A percentile compares a stretch with the other conserved stretches of the same genome.
These are phyloP conservation scores for Tephrocybe sp. DNA, from an alignment of 768 basidiomycete species.

Conservation along the genomic window DNA sequence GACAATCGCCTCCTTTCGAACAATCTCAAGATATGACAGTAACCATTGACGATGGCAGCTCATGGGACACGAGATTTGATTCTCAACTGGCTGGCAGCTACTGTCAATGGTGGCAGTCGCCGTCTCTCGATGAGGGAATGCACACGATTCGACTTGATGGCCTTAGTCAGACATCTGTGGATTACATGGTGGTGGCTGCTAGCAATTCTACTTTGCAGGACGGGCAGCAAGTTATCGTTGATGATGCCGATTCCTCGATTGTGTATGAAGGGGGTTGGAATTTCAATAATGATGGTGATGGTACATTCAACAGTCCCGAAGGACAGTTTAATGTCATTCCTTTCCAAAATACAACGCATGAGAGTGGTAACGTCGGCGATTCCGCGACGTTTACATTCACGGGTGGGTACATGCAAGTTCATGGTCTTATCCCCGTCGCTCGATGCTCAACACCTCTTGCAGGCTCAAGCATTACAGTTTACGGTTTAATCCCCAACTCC, in stretches of 20 bases:
- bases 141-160: not conserved
- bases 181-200: not conserved
- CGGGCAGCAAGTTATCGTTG: constrained; percentile 5
- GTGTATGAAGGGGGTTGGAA: not conserved
- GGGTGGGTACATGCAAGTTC: not conserved
- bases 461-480: not conserved
- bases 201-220: not conserved
- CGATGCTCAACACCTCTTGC: too few relatives aligned
- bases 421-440: not conserved
- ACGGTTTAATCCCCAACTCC: not conserved
- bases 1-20: not conserved
- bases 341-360: constrained; percentile 6
- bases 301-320: too few relatives aligned
- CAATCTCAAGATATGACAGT: not conserved
- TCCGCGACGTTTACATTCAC: not conserved
- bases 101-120: constrained; percentile 8
- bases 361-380: not conserved
- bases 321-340: not conserved
- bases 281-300: too few relatives aligned
- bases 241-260: not conserved
- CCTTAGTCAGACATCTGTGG: not conserved
- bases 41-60: not conserved
- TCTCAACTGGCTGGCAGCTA: not conserved
- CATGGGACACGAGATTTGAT: not conserved
- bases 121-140: not conserved